Percentiles rank a stretch among this genome's conserved stretches.
Conservation (phyloP, 768 basidiomycete genomes). For the Chalciporus piperatus region DNA sequence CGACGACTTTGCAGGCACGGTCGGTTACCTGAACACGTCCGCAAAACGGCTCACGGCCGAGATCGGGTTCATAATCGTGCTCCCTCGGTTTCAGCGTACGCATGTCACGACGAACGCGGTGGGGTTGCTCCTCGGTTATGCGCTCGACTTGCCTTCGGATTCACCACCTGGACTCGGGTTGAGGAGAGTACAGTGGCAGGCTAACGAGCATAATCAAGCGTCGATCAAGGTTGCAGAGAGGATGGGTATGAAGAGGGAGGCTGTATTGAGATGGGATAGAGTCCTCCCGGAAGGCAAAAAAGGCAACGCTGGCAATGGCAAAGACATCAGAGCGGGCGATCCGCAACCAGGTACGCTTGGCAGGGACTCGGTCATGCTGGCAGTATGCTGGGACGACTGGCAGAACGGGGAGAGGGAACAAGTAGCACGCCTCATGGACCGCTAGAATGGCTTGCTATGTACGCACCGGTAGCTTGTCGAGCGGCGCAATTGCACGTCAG, state of each 20-base stretch:
- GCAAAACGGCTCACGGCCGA: conserved; percentile 45
- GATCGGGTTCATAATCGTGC: conserved; percentile 52
- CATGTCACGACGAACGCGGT: conserved; percentile 57
- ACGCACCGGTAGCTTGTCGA: too few relatives aligned
- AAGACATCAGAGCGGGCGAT: conserved; percentile 29
- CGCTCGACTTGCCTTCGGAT: conserved; percentile 38
- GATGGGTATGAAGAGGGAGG: conserved; percentile 61
- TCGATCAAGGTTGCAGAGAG: conserved; percentile 53
- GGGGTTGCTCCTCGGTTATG: conserved; percentile 49
- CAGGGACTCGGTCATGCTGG: conserved; percentile 36
- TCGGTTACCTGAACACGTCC: conserved; percentile 49
- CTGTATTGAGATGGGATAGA: conserved; percentile 51
- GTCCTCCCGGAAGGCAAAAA: conserved; percentile 40
- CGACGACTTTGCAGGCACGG: conserved; percentile 45
- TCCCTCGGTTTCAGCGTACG: conserved; percentile 60
- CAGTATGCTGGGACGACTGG: conserved; percentile 43
- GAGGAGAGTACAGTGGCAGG: conserved; percentile 61
- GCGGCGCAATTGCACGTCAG: too few relatives aligned
- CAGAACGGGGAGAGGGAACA: conserved; percentile 9
- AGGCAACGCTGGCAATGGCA: conserved; percentile 35
- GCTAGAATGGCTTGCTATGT: background rate
- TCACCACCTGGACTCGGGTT: conserved; percentile 46
- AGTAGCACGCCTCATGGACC: conserved; percentile 9
- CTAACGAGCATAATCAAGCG: conserved; percentile 44
- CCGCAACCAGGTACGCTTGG: conserved; percentile 26